phyloP scores from a whole-genome alignment of 2,329 filamentous ascomycete genomes.

The Penicillium sp. region DNA sequence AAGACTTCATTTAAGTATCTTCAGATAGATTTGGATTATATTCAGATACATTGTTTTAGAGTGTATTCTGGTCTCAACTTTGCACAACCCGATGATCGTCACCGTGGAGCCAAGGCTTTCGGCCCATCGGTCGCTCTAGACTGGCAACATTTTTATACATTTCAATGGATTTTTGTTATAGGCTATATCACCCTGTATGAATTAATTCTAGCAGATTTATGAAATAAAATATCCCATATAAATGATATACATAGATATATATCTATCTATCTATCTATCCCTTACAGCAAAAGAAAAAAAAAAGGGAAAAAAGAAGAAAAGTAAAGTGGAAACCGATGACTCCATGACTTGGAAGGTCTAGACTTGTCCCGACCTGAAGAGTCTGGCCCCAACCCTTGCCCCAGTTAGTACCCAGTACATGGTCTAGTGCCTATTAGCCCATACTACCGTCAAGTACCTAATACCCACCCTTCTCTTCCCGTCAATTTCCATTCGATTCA shows the following conservation, averaged over 20 bases:
- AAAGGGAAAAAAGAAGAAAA: not conserved
- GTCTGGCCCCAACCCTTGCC: slow-evolving; percentile 15
- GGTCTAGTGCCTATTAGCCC: not conserved
- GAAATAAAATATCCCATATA: not conserved
- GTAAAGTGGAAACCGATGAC: slow-evolving; percentile 15
- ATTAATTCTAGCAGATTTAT: not conserved
- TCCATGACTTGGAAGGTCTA: slow-evolving; percentile 21
- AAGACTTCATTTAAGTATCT: not conserved
- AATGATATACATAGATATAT: not conserved
- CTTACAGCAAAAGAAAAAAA: slow-evolving; percentile 1
- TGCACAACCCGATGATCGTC: slow-evolving; percentile 14
- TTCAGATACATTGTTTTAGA: slow-evolving; percentile 3
- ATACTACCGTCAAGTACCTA: slow-evolving; percentile 16
- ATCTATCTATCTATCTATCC: not conserved
- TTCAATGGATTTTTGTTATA: not conserved
- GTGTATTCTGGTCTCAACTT: not conserved
- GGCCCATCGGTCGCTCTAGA: slow-evolving; percentile 10
- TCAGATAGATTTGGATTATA: too few species aligned
- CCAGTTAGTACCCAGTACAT: slow-evolving; percentile 12
- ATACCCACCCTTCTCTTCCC: slow-evolving; percentile 10
- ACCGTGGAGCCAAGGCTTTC: slow-evolving; percentile 6
- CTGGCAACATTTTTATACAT: not conserved
- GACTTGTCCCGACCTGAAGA: slow-evolving; percentile 13
- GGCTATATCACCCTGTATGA: not conserved
- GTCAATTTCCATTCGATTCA: slow-evolving; percentile 12